Evolutionary conservation across 176 grass and related monocot genomes (phyloP), one percentile per base, ranked within the genome.

Genomic region (Zea luxurians): DNA sequence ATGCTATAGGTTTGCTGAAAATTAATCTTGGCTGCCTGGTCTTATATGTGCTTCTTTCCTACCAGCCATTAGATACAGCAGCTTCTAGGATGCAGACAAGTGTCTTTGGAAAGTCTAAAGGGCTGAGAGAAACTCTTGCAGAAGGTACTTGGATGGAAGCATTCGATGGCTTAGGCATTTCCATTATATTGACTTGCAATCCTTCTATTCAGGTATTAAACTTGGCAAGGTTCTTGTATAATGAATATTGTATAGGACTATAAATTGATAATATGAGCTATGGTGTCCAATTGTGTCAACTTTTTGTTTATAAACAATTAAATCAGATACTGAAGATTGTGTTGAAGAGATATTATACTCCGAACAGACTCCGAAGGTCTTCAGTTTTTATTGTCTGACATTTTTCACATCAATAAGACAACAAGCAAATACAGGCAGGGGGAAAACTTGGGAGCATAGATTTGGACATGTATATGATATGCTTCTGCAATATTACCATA

Each of bases 11-110:
- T 70, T 85, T 17, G 44, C 45, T 46, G 42, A 34, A 61, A 35
- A 55, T 63, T 42, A 53, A 63, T 58, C 13, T 63, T 52, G 10
- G 13, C 35, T 80, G 10, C 67, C 2, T 86, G 5, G 82, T 74
- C 76, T 83, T 65, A 83, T 66, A 12, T 71, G 20, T 42, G 5
- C 78, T 73, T 53, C 27, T 27, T 35, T 72, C 36, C 38, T 82
- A 68, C 71, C 58, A 99, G 92, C 96, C 96, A 83, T 80, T 99
- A 49, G 96, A 99, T 82, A 99, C 89, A 38, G 92, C 92, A 80
- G 82, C 96, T 73, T 90, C 96, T 66, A 95, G 83, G 89, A 99
- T 99, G 96, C 96, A 99, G 92, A 99, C 96, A 69, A 93, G 92
- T 86, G 83, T 89, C 47, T 95, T 99, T 38, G 96, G 92, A 70